Base-by-base conservation (phyloP, 805 yeast species). In the Candida gorgasii region DNA sequence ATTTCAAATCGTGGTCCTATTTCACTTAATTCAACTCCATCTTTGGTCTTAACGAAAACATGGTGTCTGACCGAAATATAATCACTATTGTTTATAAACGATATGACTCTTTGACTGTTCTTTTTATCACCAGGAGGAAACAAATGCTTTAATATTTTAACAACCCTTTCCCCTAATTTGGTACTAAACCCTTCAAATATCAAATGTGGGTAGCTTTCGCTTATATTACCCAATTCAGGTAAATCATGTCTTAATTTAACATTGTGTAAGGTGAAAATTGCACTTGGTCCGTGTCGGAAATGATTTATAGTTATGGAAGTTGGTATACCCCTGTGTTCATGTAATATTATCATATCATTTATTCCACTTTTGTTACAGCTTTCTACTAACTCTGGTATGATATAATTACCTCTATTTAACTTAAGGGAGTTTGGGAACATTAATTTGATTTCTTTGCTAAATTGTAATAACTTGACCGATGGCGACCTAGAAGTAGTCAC, bases 1-100 rank as follows among this genome's bases (percentile, higher is more conserved):
- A 93, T 90, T 65, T 93, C 99, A 55, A 93, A 93, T 49, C 99
- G 74, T n/a, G 99, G 99, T 0, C 99, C 99, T 27, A 93, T 86
- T 62, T 93, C 99, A 45, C 97, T 90, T 43, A 93, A 66, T 61
- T 93, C 98, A 1, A 89, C 96, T 26, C 81, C 76, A 48, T 89
- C 96, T 52, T 84, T 83, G 0, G 97, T 89, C 59, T 80, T 84
- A 4, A 89, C 96, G 61, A 86, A 93, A 1, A 93, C 85, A 60
- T 93, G 99, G 58, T 93, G 99, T 63, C 99, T 79, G 4, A 93
- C 97, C 47, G 89, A 80, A 47, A 93, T 92, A 58, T 81, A 93
- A 66, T 93, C 99, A 36, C 89, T 96, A 42, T 80, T 77, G 61
- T 93, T 93, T 32, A 86, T 81, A 68, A 93, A 93, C 2, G 97